Evolutionary conservation across 2,329 filamentous ascomycete species (phyloP), one percentile per base, ranked within the genome.

Genomic region (Microdochium bolleyi): DNA sequence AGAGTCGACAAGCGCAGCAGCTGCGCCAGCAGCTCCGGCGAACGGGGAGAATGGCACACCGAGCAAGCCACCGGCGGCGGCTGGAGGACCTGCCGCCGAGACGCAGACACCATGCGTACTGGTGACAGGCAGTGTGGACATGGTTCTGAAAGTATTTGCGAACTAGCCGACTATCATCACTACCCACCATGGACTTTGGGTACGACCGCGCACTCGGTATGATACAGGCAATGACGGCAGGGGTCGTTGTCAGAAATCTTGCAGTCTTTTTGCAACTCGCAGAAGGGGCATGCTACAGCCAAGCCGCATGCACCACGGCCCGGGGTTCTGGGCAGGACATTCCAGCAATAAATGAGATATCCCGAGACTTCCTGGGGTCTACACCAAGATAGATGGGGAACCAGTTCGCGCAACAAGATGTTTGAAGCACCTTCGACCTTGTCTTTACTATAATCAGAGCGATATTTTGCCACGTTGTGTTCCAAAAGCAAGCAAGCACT

Each of bases 41-140:
- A 65, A 79, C 49, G 73, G 74, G 24, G 61, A 62, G 34, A 73
- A 76, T 30, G 66, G 71, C 41, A 62, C 68, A 10, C 64, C 72
- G 7, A 71, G 66, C 62, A 84, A 85, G 64, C 76, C 79, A 51
- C 64, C 70, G 44, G 58, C 68, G 4, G 72, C 71, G n/a, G n/a
- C n/a, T n/a, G n/a, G n/a, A 37, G 61, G 27, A 5, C 11, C 60
- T 2, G 75, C 74, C 22, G 71, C 72, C 22, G 80, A 82, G 54
- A 76, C 83, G 49, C 83, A 84, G 58, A 90, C 95, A 56, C 80
- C 89, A 56, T 95, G 90, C 65, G 85, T 95, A 19, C 86, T 96
- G 61, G 91, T 90, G 9, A 95, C 90, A 2, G 90, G 89, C 34
- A 89, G 90, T 65, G 89, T 95, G 54, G 89, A 95, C 72, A 73